Percentiles rank a stretch among this genome's conserved stretches.
phyloP scores from a whole-genome alignment of 495 filamentous ascomycete species.

The Neurospora sp. region DNA sequence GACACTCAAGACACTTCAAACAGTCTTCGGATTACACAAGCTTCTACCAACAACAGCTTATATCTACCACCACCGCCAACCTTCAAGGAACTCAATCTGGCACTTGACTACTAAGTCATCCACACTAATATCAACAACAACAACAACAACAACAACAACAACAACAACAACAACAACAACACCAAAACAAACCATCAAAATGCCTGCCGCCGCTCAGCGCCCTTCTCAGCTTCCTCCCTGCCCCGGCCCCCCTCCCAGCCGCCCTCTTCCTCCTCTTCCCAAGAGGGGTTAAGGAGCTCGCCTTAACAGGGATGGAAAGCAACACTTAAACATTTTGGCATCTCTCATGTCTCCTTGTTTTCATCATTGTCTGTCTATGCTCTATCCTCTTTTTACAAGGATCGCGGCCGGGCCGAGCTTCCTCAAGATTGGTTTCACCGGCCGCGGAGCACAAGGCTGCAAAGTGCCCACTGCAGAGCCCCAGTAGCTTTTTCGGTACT shows the following conservation, averaged over 20 bases:
- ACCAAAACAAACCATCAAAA: constrained; percentile 29
- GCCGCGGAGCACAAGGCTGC: constrained; percentile 14
- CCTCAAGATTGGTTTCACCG: neutral
- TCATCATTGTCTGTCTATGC: neutral
- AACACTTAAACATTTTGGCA: constrained; percentile 7
- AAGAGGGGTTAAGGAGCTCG: constrained; percentile 43
- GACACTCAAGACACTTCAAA: constrained; percentile 5
- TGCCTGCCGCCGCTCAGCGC: constrained; percentile 53
- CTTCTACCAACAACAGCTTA: neutral
- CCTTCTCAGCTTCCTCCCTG: constrained; percentile 69
- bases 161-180: constrained; percentile 1
- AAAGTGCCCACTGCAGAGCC: constrained; percentile 1
- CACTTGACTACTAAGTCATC: neutral
- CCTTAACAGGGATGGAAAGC: neutral
- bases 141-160: constrained; percentile 2
- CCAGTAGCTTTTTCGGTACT: constrained; percentile 6
- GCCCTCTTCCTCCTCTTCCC: constrained; percentile 73
- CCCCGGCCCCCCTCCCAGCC: constrained; percentile 74
- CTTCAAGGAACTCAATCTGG: neutral
- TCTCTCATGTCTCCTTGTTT: constrained; percentile 6
- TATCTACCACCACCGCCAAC: neutral
- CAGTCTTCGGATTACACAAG: constrained; percentile 1
- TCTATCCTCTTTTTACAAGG: constrained; percentile 9
- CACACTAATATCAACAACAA: neutral
- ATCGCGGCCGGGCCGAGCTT: constrained; percentile 10